Percentiles rank a stretch among this genome's conserved stretches.
Evolutionary conservation across 2,329 filamentous ascomycete species (phyloP).

Genomic region (Aspergillus floridensis): DNA sequence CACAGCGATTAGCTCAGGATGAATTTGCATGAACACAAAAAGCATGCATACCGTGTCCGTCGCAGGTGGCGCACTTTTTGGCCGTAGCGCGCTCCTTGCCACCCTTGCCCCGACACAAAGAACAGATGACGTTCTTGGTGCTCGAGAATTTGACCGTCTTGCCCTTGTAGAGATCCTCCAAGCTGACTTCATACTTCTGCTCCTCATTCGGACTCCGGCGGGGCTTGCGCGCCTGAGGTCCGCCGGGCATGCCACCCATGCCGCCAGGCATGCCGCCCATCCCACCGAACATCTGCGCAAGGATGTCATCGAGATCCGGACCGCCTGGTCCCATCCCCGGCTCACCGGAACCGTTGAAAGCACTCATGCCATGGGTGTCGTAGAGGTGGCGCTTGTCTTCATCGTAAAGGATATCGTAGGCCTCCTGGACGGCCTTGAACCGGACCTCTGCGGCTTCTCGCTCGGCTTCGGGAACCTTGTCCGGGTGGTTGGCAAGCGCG

Average conservation of each 20-base stretch:
- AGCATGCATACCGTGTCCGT: slow-evolving; percentile 61
- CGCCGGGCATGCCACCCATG: slow-evolving; percentile 40
- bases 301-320: slow-evolving; percentile 81
- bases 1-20: not conserved
- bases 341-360: slow-evolving; percentile 77
- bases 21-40: not conserved
- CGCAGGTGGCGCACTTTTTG: slow-evolving; percentile 77
- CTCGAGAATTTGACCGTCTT: slow-evolving; percentile 97
- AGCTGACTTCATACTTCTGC: slow-evolving; percentile 82
- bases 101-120: slow-evolving; percentile 80
- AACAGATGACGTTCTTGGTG: slow-evolving; percentile 90
- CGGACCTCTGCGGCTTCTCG: slow-evolving; percentile 81
- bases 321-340: slow-evolving; percentile 58
- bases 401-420: slow-evolving; percentile 96
- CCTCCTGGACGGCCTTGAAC: slow-evolving; percentile 90
- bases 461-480: slow-evolving; percentile 87
- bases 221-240: slow-evolving; percentile 40
- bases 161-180: slow-evolving; percentile 97
- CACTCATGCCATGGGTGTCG: slow-evolving; percentile 92
- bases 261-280: slow-evolving; percentile 54
- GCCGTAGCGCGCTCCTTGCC: slow-evolving; percentile 91
- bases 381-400: slow-evolving; percentile 90
- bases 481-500: slow-evolving; percentile 84
- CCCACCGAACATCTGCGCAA: slow-evolving; percentile 82
- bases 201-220: slow-evolving; percentile 79